A percentile compares a stretch with the other conserved stretches of the same genome.
phyloP scores from a whole-genome alignment of 2,329 filamentous ascomycete genomes.

The Calonectria henricotiae region DNA sequence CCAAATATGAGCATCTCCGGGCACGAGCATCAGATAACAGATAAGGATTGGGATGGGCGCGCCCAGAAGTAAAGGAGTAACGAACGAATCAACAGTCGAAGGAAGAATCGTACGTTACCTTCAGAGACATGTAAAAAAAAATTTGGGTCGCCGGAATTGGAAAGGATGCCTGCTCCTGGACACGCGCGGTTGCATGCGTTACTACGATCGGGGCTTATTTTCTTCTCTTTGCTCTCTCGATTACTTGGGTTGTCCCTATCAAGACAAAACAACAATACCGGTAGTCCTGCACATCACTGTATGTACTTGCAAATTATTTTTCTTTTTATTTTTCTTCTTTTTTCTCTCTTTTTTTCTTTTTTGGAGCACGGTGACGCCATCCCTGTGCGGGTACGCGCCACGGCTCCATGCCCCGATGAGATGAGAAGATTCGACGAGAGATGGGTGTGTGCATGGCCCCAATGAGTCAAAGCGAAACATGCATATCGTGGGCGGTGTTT shows the following conservation, averaged over 20 bases:
- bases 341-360: background rate
- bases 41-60: slow-evolving; percentile 6
- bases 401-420: slow-evolving; percentile 23
- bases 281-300: too few species aligned
- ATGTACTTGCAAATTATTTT: too few species aligned
- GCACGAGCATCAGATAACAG: slow-evolving; percentile 18
- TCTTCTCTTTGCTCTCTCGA: too few species aligned
- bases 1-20: background rate
- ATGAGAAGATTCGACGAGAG: slow-evolving; percentile 20
- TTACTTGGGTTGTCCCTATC: too few species aligned
- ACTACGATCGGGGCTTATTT: too few species aligned
- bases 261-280: too few species aligned
- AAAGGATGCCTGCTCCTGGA: background rate
- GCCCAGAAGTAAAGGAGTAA: background rate
- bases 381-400: slow-evolving; percentile 9
- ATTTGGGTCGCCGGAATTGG: slow-evolving; percentile 1
- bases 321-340: background rate
- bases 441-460: slow-evolving; percentile 9
- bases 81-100: background rate
- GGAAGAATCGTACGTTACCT: slow-evolving; percentile 14
- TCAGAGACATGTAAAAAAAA: background rate
- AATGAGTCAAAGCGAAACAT: slow-evolving; percentile 30
- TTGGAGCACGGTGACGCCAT: slow-evolving; percentile 25
- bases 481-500: background rate
- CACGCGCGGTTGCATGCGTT: background rate